phyloP scores from a whole-genome alignment of 306 rosid genomes.

The Bauhinia variegata region DNA sequence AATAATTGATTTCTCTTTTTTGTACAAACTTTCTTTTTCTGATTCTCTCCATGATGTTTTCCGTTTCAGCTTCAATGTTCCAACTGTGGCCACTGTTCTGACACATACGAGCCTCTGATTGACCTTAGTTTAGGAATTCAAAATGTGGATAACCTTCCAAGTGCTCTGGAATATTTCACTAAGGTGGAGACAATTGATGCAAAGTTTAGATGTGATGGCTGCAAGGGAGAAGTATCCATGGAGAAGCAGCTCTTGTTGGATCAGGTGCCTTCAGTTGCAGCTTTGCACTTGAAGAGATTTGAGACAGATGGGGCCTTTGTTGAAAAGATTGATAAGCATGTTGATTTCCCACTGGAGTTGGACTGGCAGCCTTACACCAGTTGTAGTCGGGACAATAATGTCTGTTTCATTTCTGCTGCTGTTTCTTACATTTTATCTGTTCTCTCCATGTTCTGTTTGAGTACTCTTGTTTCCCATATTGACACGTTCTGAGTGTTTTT shows the following conservation, averaged over 20 bases:
- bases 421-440: neutral
- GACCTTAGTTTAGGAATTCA: conserved; percentile 91
- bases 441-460: neutral
- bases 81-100: conserved; percentile 68
- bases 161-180: conserved; percentile 81
- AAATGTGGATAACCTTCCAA: conserved; percentile 60
- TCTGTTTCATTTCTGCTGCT: conserved; percentile 45
- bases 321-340: conserved; percentile 80
- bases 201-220: conserved; percentile 67
- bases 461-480: conserved; percentile 5
- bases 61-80: conserved; percentile 77
- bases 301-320: conserved; percentile 63
- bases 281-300: conserved; percentile 86
- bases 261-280: conserved; percentile 69
- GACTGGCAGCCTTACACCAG: conserved; percentile 70
- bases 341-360: conserved; percentile 77
- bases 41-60: conserved; percentile 1
- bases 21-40: conserved; percentile 13
- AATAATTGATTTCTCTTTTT: conserved; percentile 12
- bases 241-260: conserved; percentile 78
- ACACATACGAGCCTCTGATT: conserved; percentile 71
- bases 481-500: conserved; percentile 8
- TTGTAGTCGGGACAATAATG: conserved; percentile 40
- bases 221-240: conserved; percentile 69
- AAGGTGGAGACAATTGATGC: conserved; percentile 73